Evolutionary conservation across 176 grass and related monocot genomes (phyloP).

Genomic region (Rhynchospora pubera): DNA sequence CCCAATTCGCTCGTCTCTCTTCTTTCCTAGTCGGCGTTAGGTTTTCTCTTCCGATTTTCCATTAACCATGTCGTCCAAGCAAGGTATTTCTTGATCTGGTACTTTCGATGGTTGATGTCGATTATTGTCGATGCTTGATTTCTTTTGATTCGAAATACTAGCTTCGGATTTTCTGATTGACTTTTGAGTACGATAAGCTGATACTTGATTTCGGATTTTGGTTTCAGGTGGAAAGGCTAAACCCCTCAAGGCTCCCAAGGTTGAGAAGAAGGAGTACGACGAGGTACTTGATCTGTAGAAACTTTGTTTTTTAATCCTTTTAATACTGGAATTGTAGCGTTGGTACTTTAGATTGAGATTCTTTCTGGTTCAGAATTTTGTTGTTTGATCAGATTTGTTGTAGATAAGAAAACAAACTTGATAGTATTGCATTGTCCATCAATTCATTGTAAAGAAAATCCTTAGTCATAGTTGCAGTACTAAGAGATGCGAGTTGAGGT

Average conservation of each 20-base stretch:
- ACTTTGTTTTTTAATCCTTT: background rate
- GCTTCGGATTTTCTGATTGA: background rate
- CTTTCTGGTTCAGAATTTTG: background rate
- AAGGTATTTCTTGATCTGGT: background rate
- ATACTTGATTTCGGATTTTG: slow-evolving; percentile 10
- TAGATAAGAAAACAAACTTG: background rate
- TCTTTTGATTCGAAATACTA: background rate
- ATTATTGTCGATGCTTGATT: background rate
- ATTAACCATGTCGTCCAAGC: slow-evolving; percentile 20
- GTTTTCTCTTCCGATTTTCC: background rate
- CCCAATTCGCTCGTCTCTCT: background rate
- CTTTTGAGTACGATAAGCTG: background rate
- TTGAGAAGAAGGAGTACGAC: slow-evolving; percentile 62
- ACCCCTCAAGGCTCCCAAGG: slow-evolving; percentile 65
- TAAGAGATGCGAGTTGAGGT: background rate
- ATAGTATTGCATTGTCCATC: background rate
- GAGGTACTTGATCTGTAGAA: slow-evolving; percentile 31
- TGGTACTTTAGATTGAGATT: background rate
- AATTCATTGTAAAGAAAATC: background rate
- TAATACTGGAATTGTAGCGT: background rate
- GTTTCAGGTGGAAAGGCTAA: slow-evolving; percentile 68
- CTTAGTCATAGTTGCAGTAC: background rate
- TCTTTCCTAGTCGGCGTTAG: background rate
- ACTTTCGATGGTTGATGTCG: background rate
- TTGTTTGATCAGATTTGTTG: background rate